These are phyloP conservation scores for Prunella vulgaris DNA, from an alignment of 257 asterid species.

Conservation along the genomic window DNA sequence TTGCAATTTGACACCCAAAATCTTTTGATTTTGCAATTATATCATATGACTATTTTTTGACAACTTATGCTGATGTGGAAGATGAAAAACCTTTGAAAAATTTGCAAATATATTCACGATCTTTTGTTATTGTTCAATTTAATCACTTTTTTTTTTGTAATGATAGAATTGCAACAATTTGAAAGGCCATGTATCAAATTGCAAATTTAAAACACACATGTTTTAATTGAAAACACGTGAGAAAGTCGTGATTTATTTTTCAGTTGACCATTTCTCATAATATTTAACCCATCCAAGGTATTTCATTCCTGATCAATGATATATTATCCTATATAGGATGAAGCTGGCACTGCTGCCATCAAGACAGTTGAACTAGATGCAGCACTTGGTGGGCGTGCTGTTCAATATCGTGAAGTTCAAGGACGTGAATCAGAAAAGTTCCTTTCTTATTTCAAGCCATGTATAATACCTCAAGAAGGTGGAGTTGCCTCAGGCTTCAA, in stretches of 20 bases:
- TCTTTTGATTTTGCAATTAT: too few relatives aligned
- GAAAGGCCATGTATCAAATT: neutral
- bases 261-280: neutral
- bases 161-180: neutral
- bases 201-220: neutral
- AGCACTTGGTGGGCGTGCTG: constrained; percentile 74
- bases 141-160: neutral
- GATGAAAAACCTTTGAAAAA: neutral
- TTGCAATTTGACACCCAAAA: neutral
- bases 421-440: constrained; percentile 80
- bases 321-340: constrained; percentile 35
- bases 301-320: constrained; percentile 5
- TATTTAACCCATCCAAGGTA: neutral
- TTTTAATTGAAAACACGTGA: neutral
- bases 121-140: neutral
- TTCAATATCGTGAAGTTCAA: constrained; percentile 86
- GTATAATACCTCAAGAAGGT: constrained; percentile 80
- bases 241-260: too few relatives aligned
- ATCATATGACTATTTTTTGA: too few relatives aligned
- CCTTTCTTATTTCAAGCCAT: constrained; percentile 86
- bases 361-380: constrained; percentile 83
- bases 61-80: too few relatives aligned
- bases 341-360: constrained; percentile 61
- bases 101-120: neutral
- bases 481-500: constrained; percentile 60